A percentile compares a stretch with the other conserved stretches of the same genome.
These are phyloP conservation scores for Trichosporon inkin DNA, from an alignment of 1,284 basidiomycete genomes.

Conservation along the genomic window DNA sequence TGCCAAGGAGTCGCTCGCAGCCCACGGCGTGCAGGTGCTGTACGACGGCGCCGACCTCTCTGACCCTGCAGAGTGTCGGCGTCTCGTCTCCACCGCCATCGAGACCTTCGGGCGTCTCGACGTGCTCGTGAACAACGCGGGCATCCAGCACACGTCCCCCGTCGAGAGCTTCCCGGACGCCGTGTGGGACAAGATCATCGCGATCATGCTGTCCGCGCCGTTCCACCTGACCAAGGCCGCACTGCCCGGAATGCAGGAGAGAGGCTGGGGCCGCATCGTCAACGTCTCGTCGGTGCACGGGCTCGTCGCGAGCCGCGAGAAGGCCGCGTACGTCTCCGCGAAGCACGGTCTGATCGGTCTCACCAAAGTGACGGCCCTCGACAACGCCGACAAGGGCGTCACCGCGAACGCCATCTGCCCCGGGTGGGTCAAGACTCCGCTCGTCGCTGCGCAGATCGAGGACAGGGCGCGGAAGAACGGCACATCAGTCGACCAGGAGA, in stretches of 20 bases:
- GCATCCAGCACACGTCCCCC: constrained; percentile 7
- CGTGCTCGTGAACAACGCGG: constrained; percentile 19
- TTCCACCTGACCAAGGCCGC: constrained; percentile 15
- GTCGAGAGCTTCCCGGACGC: constrained; percentile 11
- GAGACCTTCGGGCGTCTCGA: constrained; percentile 2
- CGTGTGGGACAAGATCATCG: constrained; percentile 12
- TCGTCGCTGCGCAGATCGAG: constrained; percentile 12
- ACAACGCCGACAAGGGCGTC: constrained; percentile 12
- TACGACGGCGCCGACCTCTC: constrained; percentile 13
- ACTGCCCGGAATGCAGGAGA: constrained; percentile 10
- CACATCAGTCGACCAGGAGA: constrained; percentile 6
- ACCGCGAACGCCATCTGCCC: constrained; percentile 20
- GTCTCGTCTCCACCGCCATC: neutral
- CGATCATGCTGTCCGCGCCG: constrained; percentile 10
- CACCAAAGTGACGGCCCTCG: constrained; percentile 15
- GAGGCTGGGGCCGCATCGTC: constrained; percentile 16
- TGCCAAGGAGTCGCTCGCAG: neutral
- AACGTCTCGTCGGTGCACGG: constrained; percentile 16
- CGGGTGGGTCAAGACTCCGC: constrained; percentile 17
- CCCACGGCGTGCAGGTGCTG: neutral
- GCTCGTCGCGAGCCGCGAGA: constrained; percentile 4
- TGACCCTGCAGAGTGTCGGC: neutral
- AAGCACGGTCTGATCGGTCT: constrained; percentile 17
- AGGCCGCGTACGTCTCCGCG: constrained; percentile 14
- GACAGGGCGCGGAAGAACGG: constrained; percentile 3